Evolutionary conservation across 495 filamentous ascomycete species (phyloP), one percentile per base, ranked within the genome.

Genomic region (Aspergillus kassunensis): DNA sequence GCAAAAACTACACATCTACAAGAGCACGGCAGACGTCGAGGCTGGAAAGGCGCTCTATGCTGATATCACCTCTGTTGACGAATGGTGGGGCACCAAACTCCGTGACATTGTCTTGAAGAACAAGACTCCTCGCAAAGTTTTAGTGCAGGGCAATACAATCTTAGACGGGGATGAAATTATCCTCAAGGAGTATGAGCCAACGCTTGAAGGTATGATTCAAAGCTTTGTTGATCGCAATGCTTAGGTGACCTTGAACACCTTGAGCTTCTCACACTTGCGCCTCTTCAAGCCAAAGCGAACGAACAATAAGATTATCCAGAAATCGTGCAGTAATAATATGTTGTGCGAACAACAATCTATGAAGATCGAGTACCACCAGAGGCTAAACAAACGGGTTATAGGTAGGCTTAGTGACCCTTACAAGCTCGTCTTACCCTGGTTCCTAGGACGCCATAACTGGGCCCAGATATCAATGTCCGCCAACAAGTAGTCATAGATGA

Each of bases 61-160:
- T 44, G 78, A 86, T 40, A 90, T 96, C 75, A 95, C 91, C 16
- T 71, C 74, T 9, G 92, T 97, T 27, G 75, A 85, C 16, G 83
- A 85, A 19, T 96, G 86, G 72, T 95, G 86, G 85, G 86, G 80
- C 13, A 79, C 79, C 48, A 83, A 82, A 61, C 82, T 95, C 19
- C 76, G 93, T 44, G 77, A 87, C 25, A 80, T 88, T 44, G 93
- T 97, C 16, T 67, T 97, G 57, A 76, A 78, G 65, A 89, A 88
- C 71, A 96, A 95, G 76, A 85, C 89, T 57, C 91, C 93, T 30
- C 78, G 93, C 49, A 98, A 97, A 77, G 86, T 96, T 34, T 97
- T 96, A 71, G 91, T 98, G 15, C 90, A 96, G 72, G 90, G 88
- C 29, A 98, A 95, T 71, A 97, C 93, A 7, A 65, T 90, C 41